Conservation (phyloP, 2,329 filamentous ascomycete species). For the Paraphaeosphaeria minitans region DNA sequence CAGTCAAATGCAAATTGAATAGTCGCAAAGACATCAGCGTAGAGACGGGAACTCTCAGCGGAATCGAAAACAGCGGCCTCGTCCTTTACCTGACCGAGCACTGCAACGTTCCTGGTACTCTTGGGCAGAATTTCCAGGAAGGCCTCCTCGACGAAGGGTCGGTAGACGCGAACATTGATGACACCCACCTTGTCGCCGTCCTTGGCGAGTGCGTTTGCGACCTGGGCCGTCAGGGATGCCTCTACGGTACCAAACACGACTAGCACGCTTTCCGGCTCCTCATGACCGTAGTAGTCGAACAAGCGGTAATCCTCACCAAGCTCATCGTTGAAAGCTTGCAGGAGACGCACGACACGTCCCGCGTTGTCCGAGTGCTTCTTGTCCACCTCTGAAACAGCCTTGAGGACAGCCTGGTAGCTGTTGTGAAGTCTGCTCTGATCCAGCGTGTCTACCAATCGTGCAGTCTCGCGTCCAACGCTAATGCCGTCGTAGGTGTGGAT, state of each 20-base stretch:
- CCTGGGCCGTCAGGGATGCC: constrained; percentile 81
- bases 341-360: constrained; percentile 71
- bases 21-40: constrained; percentile 87
- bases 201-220: constrained; percentile 72
- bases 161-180: constrained; percentile 89
- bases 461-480: constrained; percentile 79
- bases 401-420: constrained; percentile 69
- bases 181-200: constrained; percentile 81
- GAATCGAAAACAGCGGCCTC: constrained; percentile 74
- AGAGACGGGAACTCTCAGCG: constrained; percentile 81
- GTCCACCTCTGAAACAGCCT: constrained; percentile 65
- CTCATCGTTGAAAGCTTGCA: constrained; percentile 82
- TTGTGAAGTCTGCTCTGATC: constrained; percentile 72
- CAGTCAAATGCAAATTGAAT: constrained; percentile 69
- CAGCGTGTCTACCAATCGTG: constrained; percentile 80
- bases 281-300: constrained; percentile 92
- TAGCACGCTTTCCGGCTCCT: constrained; percentile 77
- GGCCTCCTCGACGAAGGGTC: constrained; percentile 92
- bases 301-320: constrained; percentile 90
- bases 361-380: constrained; percentile 73
- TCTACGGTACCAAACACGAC: constrained; percentile 94
- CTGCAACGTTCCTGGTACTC: constrained; percentile 75
- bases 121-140: constrained; percentile 83
- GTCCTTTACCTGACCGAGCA: constrained; percentile 86
- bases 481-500: constrained; percentile 90